Conservation (phyloP, 345 rosid genomes). For the Ailanthus altissimus region DNA sequence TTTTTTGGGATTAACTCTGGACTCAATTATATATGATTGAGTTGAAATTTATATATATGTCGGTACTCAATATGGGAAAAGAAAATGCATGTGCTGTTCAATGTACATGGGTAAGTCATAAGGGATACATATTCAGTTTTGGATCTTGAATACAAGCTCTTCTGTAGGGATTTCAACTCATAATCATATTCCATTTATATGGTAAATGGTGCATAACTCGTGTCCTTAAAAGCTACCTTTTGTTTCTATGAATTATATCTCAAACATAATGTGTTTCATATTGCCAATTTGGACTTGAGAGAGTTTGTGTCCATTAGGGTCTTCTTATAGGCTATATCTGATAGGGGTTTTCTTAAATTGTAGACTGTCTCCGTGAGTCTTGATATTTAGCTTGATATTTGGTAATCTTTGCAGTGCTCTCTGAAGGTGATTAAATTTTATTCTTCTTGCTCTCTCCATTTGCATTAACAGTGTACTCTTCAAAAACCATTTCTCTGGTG, state of each 20-base stretch:
- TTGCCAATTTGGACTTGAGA: constrained; percentile 3
- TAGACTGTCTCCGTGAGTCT: background rate
- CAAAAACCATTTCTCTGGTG: constrained; percentile 61
- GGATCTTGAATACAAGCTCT: background rate
- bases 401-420: background rate
- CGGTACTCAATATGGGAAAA: background rate
- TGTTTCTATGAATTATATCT: background rate
- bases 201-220: background rate
- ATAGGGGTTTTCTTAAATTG: background rate
- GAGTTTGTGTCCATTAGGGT: background rate
- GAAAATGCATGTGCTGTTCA: background rate
- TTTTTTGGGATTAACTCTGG: too few species aligned
- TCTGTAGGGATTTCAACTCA: background rate
- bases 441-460: constrained; percentile 6
- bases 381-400: constrained; percentile 1
- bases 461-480: constrained; percentile 45
- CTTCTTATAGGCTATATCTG: background rate
- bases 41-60: background rate
- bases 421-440: constrained; percentile 9
- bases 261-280: background rate
- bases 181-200: background rate
- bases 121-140: background rate
- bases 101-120: background rate
- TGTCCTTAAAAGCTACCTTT: background rate
- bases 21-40: background rate